Evolutionary conservation across 2,329 filamentous ascomycete species (phyloP).

Genomic region (Colletotrichum sansevieriae): DNA sequence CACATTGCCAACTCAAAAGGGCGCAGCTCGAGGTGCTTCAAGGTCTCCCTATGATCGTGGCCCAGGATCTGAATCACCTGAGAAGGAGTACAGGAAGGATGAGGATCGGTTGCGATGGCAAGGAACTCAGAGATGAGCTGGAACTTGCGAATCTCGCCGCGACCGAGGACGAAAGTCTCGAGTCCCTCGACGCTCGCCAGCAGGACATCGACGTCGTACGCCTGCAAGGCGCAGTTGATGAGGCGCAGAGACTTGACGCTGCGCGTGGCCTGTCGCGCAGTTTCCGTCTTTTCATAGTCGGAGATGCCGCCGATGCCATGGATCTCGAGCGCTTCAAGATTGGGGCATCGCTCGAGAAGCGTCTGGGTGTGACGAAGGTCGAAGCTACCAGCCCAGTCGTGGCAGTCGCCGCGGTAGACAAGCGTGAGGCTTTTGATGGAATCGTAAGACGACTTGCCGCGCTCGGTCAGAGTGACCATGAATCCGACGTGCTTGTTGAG

Average conservation of each 20-base stretch:
- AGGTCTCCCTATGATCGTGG: background rate
- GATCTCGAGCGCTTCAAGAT: background rate
- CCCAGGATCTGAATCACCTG: background rate
- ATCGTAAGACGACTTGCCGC: background rate
- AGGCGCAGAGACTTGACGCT: background rate
- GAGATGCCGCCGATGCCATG: constrained; percentile 45
- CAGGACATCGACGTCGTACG: background rate
- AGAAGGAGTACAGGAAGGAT: background rate
- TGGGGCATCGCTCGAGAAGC: background rate
- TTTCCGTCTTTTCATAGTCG: fast-evolving
- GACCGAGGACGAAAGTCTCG: constrained; percentile 5
- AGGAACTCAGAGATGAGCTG: background rate
- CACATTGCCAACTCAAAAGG: background rate
- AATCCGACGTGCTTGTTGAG: background rate
- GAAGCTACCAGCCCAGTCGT: background rate
- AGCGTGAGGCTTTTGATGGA: constrained; percentile 5
- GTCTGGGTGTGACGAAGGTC: background rate
- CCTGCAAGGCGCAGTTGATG: background rate
- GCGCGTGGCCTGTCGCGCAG: constrained; percentile 50
- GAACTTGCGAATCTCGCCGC: background rate
- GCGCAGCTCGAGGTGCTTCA: constrained; percentile 7
- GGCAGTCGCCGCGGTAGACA: background rate
- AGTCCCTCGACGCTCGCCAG: background rate
- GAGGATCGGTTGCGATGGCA: background rate
- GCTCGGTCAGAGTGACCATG: background rate